Conservation (phyloP, 306 rosid species). For the Acacia crassicarpa region DNA sequence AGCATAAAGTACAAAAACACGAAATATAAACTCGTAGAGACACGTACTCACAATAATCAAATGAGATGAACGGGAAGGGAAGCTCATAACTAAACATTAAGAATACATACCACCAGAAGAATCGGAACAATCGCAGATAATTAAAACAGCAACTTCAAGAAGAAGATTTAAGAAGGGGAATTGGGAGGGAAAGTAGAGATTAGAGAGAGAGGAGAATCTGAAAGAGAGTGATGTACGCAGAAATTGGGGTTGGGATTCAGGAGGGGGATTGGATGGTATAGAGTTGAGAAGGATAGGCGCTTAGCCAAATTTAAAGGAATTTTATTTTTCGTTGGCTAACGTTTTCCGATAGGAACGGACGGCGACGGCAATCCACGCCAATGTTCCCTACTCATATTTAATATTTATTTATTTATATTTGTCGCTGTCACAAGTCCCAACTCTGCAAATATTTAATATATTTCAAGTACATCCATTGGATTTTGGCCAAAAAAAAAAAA, state of each 20-base stretch:
- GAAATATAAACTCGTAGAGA: neutral
- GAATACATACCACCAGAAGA: neutral
- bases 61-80: slow-evolving; percentile 22
- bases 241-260: slow-evolving; percentile 20
- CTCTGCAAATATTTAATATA: no score
- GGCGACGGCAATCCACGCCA: no score
- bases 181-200: neutral
- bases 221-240: slow-evolving; percentile 38
- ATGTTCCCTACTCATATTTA: no score
- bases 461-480: no score
- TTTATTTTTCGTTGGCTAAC: neutral
- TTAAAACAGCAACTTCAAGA: no score
- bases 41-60: slow-evolving; percentile 12
- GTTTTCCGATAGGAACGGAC: no score
- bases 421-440: no score
- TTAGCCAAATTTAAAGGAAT: slow-evolving; percentile 26
- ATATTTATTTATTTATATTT: no score
- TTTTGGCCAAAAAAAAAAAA: no score
- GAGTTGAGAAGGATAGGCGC: slow-evolving; percentile 20
- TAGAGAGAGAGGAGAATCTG: slow-evolving; percentile 67
- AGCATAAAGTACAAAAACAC: neutral
- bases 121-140: neutral
- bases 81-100: neutral
- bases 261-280: slow-evolving; percentile 45
- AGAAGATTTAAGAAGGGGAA: slow-evolving; percentile 12